Conservation (phyloP, 192 early-diverging fungal species). For the Spizellomyces punctatus region DNA sequence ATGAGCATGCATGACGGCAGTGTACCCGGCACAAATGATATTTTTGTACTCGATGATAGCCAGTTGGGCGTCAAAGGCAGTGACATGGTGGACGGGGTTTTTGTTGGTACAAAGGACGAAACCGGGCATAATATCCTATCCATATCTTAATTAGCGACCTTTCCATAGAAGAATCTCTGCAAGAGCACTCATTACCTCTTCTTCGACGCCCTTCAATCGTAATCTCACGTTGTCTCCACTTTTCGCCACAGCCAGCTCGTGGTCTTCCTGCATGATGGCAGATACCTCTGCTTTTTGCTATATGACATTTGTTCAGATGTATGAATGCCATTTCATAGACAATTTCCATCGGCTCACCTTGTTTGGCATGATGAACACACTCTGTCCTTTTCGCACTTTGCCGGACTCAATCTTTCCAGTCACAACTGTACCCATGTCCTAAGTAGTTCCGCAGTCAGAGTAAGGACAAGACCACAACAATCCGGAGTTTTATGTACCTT, state of each 20-base stretch:
- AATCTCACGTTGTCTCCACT: slow-evolving; percentile 96
- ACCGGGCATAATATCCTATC: slow-evolving; percentile 76
- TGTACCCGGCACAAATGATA: slow-evolving; percentile 96
- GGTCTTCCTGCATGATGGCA: slow-evolving; percentile 82
- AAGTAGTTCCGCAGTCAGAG: neutral
- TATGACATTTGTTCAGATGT: slow-evolving; percentile 3
- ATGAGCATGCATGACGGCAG: slow-evolving; percentile 91
- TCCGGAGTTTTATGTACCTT: slow-evolving; percentile 49
- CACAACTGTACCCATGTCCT: slow-evolving; percentile 96
- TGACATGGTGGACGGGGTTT: slow-evolving; percentile 78
- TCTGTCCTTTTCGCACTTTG: slow-evolving; percentile 82
- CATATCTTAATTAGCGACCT: neutral
- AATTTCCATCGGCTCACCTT: slow-evolving; percentile 50
- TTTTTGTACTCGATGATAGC: slow-evolving; percentile 91
- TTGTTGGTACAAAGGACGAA: slow-evolving; percentile 83
- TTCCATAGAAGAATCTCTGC: too few species aligned
- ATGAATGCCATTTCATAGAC: slow-evolving; percentile 4
- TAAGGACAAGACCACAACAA: slow-evolving; percentile 11
- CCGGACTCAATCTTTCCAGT: slow-evolving; percentile 98
- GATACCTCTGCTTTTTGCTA: slow-evolving; percentile 65
- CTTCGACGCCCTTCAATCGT: slow-evolving; percentile 87
- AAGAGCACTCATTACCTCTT: slow-evolving; percentile 62
- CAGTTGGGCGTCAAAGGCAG: slow-evolving; percentile 83
- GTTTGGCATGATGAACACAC: slow-evolving; percentile 93
- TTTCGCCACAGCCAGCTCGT: slow-evolving; percentile 70